A percentile compares a stretch with the other conserved stretches of the same genome.
Conservation (phyloP, 306 rosid genomes). For the Sindora glabra region DNA sequence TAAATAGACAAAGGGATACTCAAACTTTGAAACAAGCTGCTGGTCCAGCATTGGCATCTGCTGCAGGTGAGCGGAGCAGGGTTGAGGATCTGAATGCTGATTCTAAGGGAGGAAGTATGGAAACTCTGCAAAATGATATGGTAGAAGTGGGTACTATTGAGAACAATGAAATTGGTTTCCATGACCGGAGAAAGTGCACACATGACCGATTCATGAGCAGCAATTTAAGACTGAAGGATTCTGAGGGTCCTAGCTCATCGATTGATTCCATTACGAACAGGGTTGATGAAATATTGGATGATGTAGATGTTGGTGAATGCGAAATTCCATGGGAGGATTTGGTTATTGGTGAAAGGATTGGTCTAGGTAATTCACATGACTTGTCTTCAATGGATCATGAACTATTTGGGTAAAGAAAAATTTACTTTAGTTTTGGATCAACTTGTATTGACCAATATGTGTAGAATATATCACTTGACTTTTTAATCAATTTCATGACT, state of each 20-base stretch:
- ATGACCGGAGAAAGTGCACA: conserved; percentile 41
- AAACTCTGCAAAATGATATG: conserved; percentile 23
- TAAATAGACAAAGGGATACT: conserved; percentile 26
- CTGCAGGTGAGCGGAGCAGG: conserved; percentile 21
- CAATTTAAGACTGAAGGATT: conserved; percentile 53
- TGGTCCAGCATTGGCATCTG: conserved; percentile 25
- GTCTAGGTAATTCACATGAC: conserved; percentile 61
- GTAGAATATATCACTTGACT: not conserved
- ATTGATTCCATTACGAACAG: conserved; percentile 45
- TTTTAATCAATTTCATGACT: not conserved
- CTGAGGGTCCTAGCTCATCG: conserved; percentile 46
- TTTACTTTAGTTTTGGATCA: conserved; percentile 1
- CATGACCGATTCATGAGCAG: conserved; percentile 57
- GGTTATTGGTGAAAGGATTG: conserved; percentile 89
- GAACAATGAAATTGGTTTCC: conserved; percentile 30
- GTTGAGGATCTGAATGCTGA: conserved; percentile 32
- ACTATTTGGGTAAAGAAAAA: not conserved
- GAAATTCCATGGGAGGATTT: conserved; percentile 98
- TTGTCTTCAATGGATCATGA: conserved; percentile 18
- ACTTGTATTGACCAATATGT: not conserved
- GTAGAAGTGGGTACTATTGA: conserved; percentile 22
- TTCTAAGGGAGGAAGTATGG: conserved; percentile 24
- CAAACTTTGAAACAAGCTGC: conserved; percentile 19
- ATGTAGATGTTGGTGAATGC: conserved; percentile 86
- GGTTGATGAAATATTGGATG: conserved; percentile 71